Conservation (phyloP, 23 red algal genomes). For the Chondrus crispus region DNA sequence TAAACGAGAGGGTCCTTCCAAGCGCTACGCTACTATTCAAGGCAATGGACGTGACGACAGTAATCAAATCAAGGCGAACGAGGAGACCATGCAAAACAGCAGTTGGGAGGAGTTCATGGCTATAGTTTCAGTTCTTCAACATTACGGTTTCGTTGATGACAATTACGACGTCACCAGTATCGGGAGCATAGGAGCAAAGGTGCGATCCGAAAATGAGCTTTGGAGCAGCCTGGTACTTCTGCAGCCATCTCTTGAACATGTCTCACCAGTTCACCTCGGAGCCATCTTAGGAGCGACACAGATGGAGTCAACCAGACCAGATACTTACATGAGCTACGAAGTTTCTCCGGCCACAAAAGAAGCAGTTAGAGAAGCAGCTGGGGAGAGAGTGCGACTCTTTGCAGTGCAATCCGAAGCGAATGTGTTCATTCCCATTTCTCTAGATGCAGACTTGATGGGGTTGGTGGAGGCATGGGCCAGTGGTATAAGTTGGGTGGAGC, state of each 20-base stretch:
- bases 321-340: conserved; percentile 46
- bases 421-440: conserved; percentile 2
- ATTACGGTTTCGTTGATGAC: conserved; percentile 71
- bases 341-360: conserved; percentile 8
- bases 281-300: conserved; percentile 63
- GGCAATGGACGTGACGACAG: neutral
- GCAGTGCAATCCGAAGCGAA: conserved; percentile 57
- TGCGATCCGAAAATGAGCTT: conserved; percentile 89
- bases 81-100: neutral
- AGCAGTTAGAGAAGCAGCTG: neutral
- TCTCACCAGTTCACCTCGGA: conserved; percentile 72
- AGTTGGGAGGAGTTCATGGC: conserved; percentile 63
- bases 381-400: conserved; percentile 11
- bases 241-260: conserved; percentile 23
- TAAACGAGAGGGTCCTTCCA: neutral
- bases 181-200: conserved; percentile 64
- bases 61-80: neutral
- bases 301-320: conserved; percentile 49
- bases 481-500: conserved; percentile 62
- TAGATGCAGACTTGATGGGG: conserved; percentile 49
- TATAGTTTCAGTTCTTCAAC: conserved; percentile 46
- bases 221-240: conserved; percentile 77
- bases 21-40: neutral
- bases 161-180: conserved; percentile 66
- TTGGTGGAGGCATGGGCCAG: conserved; percentile 84